These are phyloP conservation scores for Guadua angustifolia DNA, from an alignment of 176 grass and related monocot genomes.

Conservation along the genomic window DNA sequence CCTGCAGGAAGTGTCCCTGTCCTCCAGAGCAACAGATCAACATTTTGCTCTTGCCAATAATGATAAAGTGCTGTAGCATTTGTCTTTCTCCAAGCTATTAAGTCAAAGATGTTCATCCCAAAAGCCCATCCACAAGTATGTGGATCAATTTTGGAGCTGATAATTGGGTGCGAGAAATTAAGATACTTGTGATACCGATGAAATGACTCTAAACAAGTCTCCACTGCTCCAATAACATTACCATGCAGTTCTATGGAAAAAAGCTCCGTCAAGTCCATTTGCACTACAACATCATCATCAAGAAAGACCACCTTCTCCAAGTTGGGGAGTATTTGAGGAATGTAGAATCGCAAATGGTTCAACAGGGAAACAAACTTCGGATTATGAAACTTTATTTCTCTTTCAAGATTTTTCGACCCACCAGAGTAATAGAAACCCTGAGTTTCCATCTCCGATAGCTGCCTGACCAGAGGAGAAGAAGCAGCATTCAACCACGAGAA, in stretches of 20 bases:
- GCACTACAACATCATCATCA: slow-evolving; percentile 98
- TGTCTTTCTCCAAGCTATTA: slow-evolving; percentile 92
- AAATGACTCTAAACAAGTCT: slow-evolving; percentile 97
- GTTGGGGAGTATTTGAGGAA: slow-evolving; percentile 88
- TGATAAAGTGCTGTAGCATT: slow-evolving; percentile 78
- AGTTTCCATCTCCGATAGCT: slow-evolving; percentile 60
- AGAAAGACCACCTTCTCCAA: slow-evolving; percentile 97
- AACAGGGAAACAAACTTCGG: slow-evolving; percentile 70
- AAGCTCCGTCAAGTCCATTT: slow-evolving; percentile 89
- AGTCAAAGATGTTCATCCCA: slow-evolving; percentile 97
- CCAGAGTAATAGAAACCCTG: slow-evolving; percentile 58
- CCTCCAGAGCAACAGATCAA: slow-evolving; percentile 78
- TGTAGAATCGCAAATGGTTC: slow-evolving; percentile 95
- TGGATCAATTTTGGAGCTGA: slow-evolving; percentile 92
- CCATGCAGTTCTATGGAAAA: slow-evolving; percentile 95
- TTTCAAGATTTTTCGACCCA: slow-evolving; percentile 57
- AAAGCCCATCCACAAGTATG: slow-evolving; percentile 98
- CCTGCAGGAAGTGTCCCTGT: slow-evolving; percentile 86
- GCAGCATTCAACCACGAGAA: slow-evolving; percentile 89
- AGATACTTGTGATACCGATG: slow-evolving; percentile 97
- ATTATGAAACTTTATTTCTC: slow-evolving; percentile 74
- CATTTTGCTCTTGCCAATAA: slow-evolving; percentile 95
- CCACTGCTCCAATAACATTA: slow-evolving; percentile 96
- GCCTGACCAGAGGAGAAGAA: slow-evolving; percentile 70
- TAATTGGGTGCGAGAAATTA: slow-evolving; percentile 79